Percentiles rank a stretch among this genome's conserved stretches.
Evolutionary conservation across 768 basidiomycete species (phyloP).

Genomic region (Mycena pura): DNA sequence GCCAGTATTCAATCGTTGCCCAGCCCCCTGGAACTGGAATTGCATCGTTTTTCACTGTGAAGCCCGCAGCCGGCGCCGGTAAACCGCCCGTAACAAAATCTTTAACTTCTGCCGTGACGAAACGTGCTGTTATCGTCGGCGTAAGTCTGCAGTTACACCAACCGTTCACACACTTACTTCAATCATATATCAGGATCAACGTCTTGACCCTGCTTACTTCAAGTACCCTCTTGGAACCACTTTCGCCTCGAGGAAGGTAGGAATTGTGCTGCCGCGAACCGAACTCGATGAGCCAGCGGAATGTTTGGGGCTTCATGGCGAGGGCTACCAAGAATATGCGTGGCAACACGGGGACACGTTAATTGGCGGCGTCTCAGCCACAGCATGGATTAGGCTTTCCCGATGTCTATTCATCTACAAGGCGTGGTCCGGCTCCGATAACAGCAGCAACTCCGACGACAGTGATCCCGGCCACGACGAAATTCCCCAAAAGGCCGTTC

Average conservation of each 20-base stretch:
- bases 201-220: neutral
- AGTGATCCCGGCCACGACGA: neutral
- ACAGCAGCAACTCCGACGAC: neutral
- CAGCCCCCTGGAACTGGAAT: neutral
- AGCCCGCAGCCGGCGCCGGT: no score
- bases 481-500: neutral
- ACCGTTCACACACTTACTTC: neutral
- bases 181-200: neutral
- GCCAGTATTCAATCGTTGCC: neutral
- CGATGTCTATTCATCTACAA: neutral
- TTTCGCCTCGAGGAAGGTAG: neutral
- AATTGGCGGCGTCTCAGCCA: conserved; percentile 1
- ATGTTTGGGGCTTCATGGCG: neutral
- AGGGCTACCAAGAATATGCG: neutral
- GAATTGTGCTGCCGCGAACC: neutral
- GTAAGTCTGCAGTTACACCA: no score
- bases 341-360: neutral
- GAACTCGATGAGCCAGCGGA: neutral
- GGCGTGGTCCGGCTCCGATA: neutral
- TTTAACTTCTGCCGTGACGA: no score
- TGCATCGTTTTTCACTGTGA: neutral
- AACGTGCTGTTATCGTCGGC: no score
- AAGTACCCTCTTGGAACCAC: neutral
- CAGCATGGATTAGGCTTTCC: neutral
- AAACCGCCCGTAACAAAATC: no score